phyloP scores from a whole-genome alignment of 306 rosid species.

The Potentilla sterilis region DNA sequence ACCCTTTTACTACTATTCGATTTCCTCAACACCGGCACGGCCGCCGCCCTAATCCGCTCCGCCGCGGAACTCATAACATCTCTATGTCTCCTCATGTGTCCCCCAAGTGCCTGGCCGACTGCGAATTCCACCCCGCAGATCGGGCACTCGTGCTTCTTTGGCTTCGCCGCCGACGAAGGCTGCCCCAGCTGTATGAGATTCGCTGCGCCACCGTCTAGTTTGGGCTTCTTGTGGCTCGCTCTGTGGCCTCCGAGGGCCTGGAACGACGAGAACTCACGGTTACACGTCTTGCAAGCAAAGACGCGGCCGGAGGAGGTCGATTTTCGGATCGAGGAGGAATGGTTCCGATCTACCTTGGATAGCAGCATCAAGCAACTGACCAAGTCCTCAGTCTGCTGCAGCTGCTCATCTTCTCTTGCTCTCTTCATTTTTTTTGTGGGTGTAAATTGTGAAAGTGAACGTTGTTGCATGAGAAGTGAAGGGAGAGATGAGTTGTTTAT shows the following conservation, averaged over 20 bases:
- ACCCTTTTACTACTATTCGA: slow-evolving; percentile 31
- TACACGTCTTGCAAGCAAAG: slow-evolving; percentile 66
- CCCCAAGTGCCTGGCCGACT: slow-evolving; percentile 88
- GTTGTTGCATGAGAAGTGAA: slow-evolving; percentile 6
- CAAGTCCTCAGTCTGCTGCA: slow-evolving; percentile 9
- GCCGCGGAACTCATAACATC: background rate
- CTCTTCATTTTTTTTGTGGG: slow-evolving; percentile 42
- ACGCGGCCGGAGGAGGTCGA: background rate
- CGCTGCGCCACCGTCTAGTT: slow-evolving; percentile 16
- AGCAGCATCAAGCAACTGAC: slow-evolving; percentile 50
- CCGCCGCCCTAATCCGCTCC: background rate
- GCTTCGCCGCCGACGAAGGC: slow-evolving; percentile 20
- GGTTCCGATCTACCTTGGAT: slow-evolving; percentile 37
- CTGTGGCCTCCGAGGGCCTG: slow-evolving; percentile 94
- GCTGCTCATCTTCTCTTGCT: slow-evolving; percentile 32
- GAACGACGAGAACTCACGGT: slow-evolving; percentile 53
- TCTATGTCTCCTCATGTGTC: slow-evolving; percentile 91
- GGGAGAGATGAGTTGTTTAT: background rate
- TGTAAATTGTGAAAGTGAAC: background rate
- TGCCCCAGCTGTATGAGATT: background rate
- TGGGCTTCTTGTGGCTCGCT: slow-evolving; percentile 74
- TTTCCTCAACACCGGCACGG: slow-evolving; percentile 39
- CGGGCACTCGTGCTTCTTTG: slow-evolving; percentile 61
- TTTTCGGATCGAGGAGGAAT: background rate
- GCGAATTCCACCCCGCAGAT: slow-evolving; percentile 69